A percentile compares a stretch with the other conserved stretches of the same genome.
phyloP scores from a whole-genome alignment of 768 basidiomycete species.

The Coprinopsis sp. region DNA sequence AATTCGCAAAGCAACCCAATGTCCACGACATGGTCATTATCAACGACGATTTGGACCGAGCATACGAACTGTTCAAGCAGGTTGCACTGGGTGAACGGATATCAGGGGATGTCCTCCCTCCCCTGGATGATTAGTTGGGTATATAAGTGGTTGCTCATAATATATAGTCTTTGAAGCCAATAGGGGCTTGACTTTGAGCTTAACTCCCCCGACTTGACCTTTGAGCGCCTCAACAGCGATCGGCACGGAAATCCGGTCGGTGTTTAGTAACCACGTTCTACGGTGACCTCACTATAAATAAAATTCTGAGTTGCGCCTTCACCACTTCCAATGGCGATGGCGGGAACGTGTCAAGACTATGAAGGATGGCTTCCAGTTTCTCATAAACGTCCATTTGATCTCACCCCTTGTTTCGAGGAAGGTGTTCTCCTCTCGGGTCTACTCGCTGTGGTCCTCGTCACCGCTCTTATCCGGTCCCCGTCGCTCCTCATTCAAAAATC shows the following conservation, averaged over 20 bases:
- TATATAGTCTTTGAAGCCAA: not conserved
- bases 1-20: conserved; percentile 72
- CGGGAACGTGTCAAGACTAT: conserved; percentile 45
- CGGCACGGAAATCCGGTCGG: too few relatives aligned
- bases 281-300: too few relatives aligned
- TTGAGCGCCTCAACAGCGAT: too few relatives aligned
- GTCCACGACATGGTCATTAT: conserved; percentile 82
- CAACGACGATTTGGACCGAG: conserved; percentile 84
- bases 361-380: conserved; percentile 72
- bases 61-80: conserved; percentile 71
- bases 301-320: too few relatives aligned
- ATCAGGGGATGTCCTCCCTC: conserved; percentile 61
- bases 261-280: too few relatives aligned
- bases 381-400: conserved; percentile 57
- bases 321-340: conserved; percentile 11
- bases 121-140: conserved; percentile 46
- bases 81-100: conserved; percentile 69
- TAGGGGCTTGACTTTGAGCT: not conserved
- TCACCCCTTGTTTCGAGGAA: conserved; percentile 80
- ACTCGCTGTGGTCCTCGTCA: conserved; percentile 41
- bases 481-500: conserved; percentile 20
- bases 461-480: conserved; percentile 34
- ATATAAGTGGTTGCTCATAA: not conserved
- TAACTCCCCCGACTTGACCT: not conserved
- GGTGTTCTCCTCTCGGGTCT: conserved; percentile 56